A percentile compares a stretch with the other conserved stretches of the same genome.
phyloP scores from a whole-genome alignment of 805 yeast genomes.

The Candida chauliodis region DNA sequence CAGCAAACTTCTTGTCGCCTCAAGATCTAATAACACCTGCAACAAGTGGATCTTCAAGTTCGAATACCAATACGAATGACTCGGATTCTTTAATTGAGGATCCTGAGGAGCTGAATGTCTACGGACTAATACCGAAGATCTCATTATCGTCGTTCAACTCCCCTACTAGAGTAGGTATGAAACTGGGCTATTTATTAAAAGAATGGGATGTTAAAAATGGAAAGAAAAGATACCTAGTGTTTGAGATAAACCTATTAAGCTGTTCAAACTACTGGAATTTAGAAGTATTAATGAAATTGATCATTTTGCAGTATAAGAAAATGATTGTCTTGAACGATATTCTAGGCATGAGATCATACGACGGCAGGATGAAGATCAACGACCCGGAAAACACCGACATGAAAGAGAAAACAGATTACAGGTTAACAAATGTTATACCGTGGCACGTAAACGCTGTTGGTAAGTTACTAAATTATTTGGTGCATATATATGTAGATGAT shows the following conservation, averaged over 20 bases:
- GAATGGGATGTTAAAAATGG: conserved; percentile 17
- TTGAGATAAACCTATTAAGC: conserved; percentile 67
- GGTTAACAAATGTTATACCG: conserved; percentile 46
- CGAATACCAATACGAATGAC: conserved; percentile 6
- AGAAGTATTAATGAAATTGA: conserved; percentile 48
- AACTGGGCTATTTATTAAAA: conserved; percentile 64
- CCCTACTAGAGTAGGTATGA: conserved; percentile 65
- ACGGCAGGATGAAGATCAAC: conserved; percentile 12
- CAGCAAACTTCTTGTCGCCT: conserved; percentile 32
- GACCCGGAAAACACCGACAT: conserved; percentile 3
- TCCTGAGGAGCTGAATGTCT: conserved; percentile 42
- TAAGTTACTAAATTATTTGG: conserved; percentile 54
- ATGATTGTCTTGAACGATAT: conserved; percentile 43
- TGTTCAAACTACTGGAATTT: conserved; percentile 68
- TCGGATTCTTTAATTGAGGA: conserved; percentile 40
- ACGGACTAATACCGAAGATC: conserved; percentile 55
- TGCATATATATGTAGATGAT: conserved; percentile 52
- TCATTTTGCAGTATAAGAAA: conserved; percentile 61
- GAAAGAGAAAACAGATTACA: conserved; percentile 10
- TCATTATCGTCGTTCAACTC: conserved; percentile 69
- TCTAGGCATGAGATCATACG: conserved; percentile 27
- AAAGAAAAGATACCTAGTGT: conserved; percentile 26
- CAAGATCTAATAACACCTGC: conserved; percentile 9
- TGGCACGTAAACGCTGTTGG: conserved; percentile 73
- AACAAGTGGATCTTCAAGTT: conserved; percentile 1